Evolutionary conservation across 768 basidiomycete genomes (phyloP), one percentile per base, ranked within the genome.

Genomic region (Tricholoma bakamatsutake): DNA sequence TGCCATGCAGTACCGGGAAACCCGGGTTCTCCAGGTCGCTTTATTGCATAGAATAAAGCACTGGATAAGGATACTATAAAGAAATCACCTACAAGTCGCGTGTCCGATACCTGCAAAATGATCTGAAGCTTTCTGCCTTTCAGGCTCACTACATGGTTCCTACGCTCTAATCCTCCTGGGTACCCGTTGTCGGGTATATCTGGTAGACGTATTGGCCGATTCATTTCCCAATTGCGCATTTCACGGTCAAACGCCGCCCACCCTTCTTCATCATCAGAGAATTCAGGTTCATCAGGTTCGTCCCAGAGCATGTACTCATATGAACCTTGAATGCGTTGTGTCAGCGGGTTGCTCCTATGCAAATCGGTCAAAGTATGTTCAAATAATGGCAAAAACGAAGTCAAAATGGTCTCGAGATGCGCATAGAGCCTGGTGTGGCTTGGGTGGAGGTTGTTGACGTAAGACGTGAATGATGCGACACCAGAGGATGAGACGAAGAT

Each of bases 391-490:
- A 82, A 57, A 35, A 75, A 71, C 1, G 58, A 56, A 1, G 66
- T 59, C 5, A 82, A 64, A 27, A 75, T 60, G 15, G 54, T 54
- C 54, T 70, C 66, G 7, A 80, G 62, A 13, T 63, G 64, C 24
- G 42, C 15, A 59, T 77, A 76, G 11, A 74, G 62, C 15, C 57
- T 27, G 13, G 39, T 43, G 53, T 72, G 59, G 12, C 52, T 42
- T 5, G 74, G 76, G 56, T 80, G 65, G 18, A 83, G 64, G 55
- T 80, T 79, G 63, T 81, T 82, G 69, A 83, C 81, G 64, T 83
- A 83, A 2, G 79, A 78, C 8, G 67, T 57, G 51, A 79, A 73
- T 55, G 64, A 65, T 2, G 65, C 64, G 4, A 52, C 51, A 12
- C 69, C 68, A 10, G 67, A 51, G 5, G 63, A 43, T 10, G 74